phyloP scores from a whole-genome alignment of 331 rosid genomes.

The Rosa hybrid region DNA sequence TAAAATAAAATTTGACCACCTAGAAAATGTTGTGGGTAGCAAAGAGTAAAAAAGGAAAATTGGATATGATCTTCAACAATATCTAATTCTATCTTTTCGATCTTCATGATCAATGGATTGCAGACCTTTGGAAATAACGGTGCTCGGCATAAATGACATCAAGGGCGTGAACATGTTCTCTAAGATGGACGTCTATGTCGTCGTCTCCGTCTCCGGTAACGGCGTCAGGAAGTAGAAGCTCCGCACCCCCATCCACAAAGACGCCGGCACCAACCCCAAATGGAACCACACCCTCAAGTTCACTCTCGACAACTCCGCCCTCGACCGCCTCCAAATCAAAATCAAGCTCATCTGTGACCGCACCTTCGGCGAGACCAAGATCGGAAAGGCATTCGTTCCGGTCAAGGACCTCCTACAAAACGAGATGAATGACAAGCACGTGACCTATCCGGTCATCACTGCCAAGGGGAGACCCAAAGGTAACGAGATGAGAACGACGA shows the following conservation, averaged over 20 bases:
- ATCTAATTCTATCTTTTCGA: neutral
- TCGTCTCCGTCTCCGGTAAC: slow-evolving; percentile 45
- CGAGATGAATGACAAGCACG: neutral
- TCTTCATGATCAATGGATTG: slow-evolving; percentile 37
- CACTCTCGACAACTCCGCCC: slow-evolving; percentile 27
- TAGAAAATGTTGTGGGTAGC: too few species aligned
- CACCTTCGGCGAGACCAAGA: slow-evolving; percentile 35
- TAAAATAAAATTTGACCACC: too few species aligned
- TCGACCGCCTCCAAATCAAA: slow-evolving; percentile 39
- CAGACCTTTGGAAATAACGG: slow-evolving; percentile 36
- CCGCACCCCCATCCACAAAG: slow-evolving; percentile 38
- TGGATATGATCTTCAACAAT: neutral
- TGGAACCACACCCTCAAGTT: slow-evolving; percentile 46
- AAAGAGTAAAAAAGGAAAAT: too few species aligned
- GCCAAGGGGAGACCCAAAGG: slow-evolving; percentile 28
- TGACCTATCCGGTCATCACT: neutral
- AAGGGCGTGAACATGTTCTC: slow-evolving; percentile 51
- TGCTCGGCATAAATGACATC: slow-evolving; percentile 38
- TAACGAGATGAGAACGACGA: too few species aligned
- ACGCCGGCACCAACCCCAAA: slow-evolving; percentile 41
- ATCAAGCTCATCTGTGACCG: slow-evolving; percentile 42
- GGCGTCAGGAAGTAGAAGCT: slow-evolving; percentile 36
- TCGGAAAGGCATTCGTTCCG: slow-evolving; percentile 45
- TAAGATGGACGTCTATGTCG: slow-evolving; percentile 61
- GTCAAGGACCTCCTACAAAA: slow-evolving; percentile 28